These are phyloP conservation scores for Vigna reflexopilosa DNA, from an alignment of 306 rosid species.

Conservation along the genomic window DNA sequence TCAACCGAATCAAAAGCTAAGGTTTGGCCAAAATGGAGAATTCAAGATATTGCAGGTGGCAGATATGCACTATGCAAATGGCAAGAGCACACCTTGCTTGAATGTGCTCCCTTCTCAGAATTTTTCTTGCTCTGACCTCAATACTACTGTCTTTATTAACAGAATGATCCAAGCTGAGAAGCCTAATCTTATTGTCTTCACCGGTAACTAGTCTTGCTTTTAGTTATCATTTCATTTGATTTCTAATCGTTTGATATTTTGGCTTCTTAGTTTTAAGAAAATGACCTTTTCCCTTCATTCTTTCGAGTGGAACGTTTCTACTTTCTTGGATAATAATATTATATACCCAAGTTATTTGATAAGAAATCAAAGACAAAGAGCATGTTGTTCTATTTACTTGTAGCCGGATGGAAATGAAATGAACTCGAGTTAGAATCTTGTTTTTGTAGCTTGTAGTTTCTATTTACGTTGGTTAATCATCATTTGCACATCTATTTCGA, in stretches of 20 bases:
- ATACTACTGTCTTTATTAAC: slow-evolving; percentile 70
- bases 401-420: slow-evolving; percentile 28
- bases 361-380: slow-evolving; percentile 10
- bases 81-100: slow-evolving; percentile 68
- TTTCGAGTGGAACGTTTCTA: background rate
- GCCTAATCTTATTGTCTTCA: slow-evolving; percentile 89
- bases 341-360: slow-evolving; percentile 1
- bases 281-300: background rate
- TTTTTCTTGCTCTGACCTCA: slow-evolving; percentile 80
- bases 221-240: slow-evolving; percentile 6
- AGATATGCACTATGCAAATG: slow-evolving; percentile 91
- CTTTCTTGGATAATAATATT: slow-evolving; percentile 23
- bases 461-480: background rate
- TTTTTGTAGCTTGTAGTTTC: background rate
- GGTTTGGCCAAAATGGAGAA: slow-evolving; percentile 67
- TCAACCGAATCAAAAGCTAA: slow-evolving; percentile 49
- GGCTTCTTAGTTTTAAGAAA: background rate
- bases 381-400: slow-evolving; percentile 9
- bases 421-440: slow-evolving; percentile 3
- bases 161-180: slow-evolving; percentile 93
- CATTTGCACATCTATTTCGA: slow-evolving; percentile 15
- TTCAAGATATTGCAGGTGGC: slow-evolving; percentile 96
- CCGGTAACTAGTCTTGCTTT: slow-evolving; percentile 54
- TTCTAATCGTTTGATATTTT: slow-evolving; percentile 6
- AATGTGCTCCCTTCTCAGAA: slow-evolving; percentile 69